phyloP scores from a whole-genome alignment of 129 eudicot species.

The Cynara cardunculus region DNA sequence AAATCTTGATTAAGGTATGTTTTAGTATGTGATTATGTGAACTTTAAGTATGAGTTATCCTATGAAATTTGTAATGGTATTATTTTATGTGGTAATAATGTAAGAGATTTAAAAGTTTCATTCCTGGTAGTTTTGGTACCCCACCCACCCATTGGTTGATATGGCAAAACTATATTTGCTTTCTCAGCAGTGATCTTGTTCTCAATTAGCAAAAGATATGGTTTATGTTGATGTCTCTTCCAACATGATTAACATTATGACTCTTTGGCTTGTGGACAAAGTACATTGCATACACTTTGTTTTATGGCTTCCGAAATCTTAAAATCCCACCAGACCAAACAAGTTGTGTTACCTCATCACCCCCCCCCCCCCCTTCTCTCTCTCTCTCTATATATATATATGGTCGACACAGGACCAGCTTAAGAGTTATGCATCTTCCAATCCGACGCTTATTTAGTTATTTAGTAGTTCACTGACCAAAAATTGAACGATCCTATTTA shows the following conservation, averaged over 20 bases:
- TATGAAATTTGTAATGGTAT: background rate
- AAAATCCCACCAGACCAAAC: constrained; percentile 23
- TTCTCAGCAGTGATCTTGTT: constrained; percentile 27
- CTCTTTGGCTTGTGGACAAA: constrained; percentile 26
- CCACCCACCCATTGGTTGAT: constrained; percentile 16
- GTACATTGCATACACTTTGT: constrained; percentile 18
- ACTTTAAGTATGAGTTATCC: background rate
- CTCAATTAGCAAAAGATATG: constrained; percentile 23
- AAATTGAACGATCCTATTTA: background rate
- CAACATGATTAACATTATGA: constrained; percentile 29
- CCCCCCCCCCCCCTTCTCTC: background rate
- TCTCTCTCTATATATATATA: background rate
- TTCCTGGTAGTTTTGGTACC: constrained; percentile 11
- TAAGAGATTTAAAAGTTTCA: background rate
- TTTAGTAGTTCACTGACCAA: background rate
- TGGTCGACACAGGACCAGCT: background rate
- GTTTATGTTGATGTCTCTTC: constrained; percentile 27
- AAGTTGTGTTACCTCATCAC: constrained; percentile 20
- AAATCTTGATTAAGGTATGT: background rate
- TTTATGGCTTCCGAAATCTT: constrained; percentile 22
- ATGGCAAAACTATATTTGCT: constrained; percentile 1
- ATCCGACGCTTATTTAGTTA: background rate
- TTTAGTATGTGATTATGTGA: background rate
- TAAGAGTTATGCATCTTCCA: background rate
- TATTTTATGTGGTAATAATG: no score